Percentiles rank a stretch among this genome's conserved stretches.
Evolutionary conservation across 2,329 filamentous ascomycete genomes (phyloP).

Genomic region (Scleromitrula shiraiana): DNA sequence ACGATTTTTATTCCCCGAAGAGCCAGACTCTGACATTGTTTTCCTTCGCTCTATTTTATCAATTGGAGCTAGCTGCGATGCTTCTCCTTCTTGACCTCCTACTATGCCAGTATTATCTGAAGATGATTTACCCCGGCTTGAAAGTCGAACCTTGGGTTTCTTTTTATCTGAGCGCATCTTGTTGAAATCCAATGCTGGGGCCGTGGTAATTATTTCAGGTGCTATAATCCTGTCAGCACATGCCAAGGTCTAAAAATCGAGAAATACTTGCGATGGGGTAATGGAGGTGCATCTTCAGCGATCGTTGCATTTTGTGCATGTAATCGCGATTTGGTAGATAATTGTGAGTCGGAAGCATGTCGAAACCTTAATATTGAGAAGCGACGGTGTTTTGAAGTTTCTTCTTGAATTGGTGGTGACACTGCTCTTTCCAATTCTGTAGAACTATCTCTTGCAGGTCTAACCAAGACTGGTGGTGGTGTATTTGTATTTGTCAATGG

Average conservation of each 20-base stretch:
- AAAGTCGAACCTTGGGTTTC: slow-evolving; percentile 46
- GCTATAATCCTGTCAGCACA: slow-evolving; percentile 34
- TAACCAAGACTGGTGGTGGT: slow-evolving; percentile 9
- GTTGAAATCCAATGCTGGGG: slow-evolving; percentile 63
- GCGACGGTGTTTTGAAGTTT: slow-evolving; percentile 48
- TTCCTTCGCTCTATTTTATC: slow-evolving; percentile 37
- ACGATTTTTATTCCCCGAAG: slow-evolving; percentile 32
- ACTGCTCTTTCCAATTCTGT: slow-evolving; percentile 15
- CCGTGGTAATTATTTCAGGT: slow-evolving; percentile 80
- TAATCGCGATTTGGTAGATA: slow-evolving; percentile 67
- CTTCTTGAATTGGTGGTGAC: slow-evolving; percentile 44
- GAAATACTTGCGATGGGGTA: slow-evolving; percentile 46
- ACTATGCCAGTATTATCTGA: slow-evolving; percentile 11
- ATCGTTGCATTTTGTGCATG: slow-evolving; percentile 38
- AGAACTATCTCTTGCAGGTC: slow-evolving; percentile 18
- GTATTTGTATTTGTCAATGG: slow-evolving; percentile 13
- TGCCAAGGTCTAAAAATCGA: background rate
- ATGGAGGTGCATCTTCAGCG: slow-evolving; percentile 43
- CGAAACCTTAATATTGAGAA: slow-evolving; percentile 74
- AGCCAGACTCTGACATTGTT: slow-evolving; percentile 30
- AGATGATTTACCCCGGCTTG: slow-evolving; percentile 36
- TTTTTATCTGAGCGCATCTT: slow-evolving; percentile 44
- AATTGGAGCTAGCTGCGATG: slow-evolving; percentile 15
- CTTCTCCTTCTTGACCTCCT: slow-evolving; percentile 7
- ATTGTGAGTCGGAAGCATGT: slow-evolving; percentile 86